These are phyloP conservation scores for Colletotrichum liriopes DNA, from an alignment of 2,329 filamentous ascomycete genomes.

Conservation along the genomic window DNA sequence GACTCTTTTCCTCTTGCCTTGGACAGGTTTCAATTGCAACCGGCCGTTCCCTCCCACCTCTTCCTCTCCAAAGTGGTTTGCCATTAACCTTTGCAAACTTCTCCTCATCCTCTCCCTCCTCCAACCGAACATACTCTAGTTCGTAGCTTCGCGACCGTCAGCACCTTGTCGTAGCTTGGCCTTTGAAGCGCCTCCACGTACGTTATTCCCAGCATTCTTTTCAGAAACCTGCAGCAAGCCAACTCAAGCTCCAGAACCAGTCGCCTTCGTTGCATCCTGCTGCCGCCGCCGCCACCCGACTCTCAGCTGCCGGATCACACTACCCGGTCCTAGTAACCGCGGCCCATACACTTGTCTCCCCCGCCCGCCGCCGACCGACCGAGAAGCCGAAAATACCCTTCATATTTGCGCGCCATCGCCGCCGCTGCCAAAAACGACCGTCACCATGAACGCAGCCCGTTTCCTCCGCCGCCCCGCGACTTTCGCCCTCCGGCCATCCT, in stretches of 20 bases:
- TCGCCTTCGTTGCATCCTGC: conserved; percentile 32
- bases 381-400: conserved; percentile 33
- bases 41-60: conserved; percentile 22
- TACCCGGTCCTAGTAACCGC: conserved; percentile 35
- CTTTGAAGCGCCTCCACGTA: conserved; percentile 10
- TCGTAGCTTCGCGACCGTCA: conserved; percentile 39
- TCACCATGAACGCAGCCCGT: conserved; percentile 41
- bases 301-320: conserved; percentile 22
- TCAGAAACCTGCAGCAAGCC: conserved; percentile 33
- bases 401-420: conserved; percentile 1
- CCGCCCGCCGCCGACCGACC: conserved; percentile 26
- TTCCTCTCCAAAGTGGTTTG: not conserved
- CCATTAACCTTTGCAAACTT: not conserved
- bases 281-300: conserved; percentile 32
- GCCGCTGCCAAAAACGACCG: conserved; percentile 8
- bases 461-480: conserved; percentile 40
- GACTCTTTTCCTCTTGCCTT: conserved; percentile 15
- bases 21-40: conserved; percentile 39
- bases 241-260: conserved; percentile 32
- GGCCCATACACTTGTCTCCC: conserved; percentile 7
- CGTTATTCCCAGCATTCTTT: conserved; percentile 1
- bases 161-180: conserved; percentile 29
- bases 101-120: conserved; percentile 16
- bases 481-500: conserved; percentile 38
- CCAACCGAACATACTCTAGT: conserved; percentile 21